phyloP scores from a whole-genome alignment of 345 rosid genomes.

The Rhodamnia argentea region DNA sequence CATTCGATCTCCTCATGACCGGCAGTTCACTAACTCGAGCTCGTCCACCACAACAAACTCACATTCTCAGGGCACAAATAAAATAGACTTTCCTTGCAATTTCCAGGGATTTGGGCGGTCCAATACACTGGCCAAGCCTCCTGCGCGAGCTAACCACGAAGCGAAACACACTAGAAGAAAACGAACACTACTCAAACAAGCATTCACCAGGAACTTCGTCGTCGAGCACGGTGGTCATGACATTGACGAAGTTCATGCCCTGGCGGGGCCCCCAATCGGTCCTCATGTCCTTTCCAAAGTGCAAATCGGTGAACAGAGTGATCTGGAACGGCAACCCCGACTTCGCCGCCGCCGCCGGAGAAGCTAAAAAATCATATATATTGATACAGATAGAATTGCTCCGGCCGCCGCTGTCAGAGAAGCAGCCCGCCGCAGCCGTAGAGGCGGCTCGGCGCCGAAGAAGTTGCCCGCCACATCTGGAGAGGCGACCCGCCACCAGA shows the following conservation, averaged over 20 bases:
- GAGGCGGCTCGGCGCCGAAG: too few species aligned
- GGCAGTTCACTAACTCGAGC: neutral
- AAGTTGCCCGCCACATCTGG: too few species aligned
- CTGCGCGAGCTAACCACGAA: neutral
- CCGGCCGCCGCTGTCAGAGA: too few species aligned
- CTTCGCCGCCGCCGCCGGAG: neutral
- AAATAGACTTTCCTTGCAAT: neutral
- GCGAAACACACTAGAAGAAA: neutral
- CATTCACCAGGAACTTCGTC: slow-evolving; percentile 44
- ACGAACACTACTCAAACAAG: neutral
- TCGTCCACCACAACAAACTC: neutral
- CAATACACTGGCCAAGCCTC: neutral
- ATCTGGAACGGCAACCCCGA: slow-evolving; percentile 36
- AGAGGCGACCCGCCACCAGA: too few species aligned
- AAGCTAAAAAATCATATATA: too few species aligned
- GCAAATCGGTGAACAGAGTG: slow-evolving; percentile 69
- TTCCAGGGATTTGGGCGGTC: neutral
- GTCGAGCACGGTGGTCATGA: slow-evolving; percentile 62
- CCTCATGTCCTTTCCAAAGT: slow-evolving; percentile 73
- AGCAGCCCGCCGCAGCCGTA: too few species aligned
- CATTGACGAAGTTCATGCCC: slow-evolving; percentile 41
- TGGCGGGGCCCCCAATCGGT: slow-evolving; percentile 73
- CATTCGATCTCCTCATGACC: neutral
- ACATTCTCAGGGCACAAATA: neutral
- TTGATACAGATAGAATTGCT: too few species aligned